Percentiles rank a stretch among this genome's conserved stretches.
Conservation (phyloP, 768 basidiomycete genomes). For the Lentinula guzmanii region DNA sequence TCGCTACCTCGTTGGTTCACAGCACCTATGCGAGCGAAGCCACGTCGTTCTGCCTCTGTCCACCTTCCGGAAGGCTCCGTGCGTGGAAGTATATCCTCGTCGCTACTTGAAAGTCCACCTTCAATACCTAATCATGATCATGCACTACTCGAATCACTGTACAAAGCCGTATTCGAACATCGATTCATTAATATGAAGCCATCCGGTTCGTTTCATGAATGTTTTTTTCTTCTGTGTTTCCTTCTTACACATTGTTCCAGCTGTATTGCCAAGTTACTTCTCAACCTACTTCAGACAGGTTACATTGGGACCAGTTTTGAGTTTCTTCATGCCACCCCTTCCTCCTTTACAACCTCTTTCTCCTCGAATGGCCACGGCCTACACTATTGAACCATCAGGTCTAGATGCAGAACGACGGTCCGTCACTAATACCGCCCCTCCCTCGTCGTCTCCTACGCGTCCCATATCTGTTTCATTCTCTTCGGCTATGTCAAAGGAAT, state of each 20-base stretch:
- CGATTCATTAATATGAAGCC: slow-evolving; percentile 70
- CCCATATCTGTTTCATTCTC: slow-evolving; percentile 49
- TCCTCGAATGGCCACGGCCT: slow-evolving; percentile 34
- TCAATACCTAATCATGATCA: slow-evolving; percentile 52
- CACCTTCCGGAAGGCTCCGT: slow-evolving; percentile 45
- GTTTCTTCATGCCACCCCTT: slow-evolving; percentile 66
- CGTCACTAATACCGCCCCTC: slow-evolving; percentile 28
- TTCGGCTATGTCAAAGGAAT: slow-evolving; percentile 33
- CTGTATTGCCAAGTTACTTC: slow-evolving; percentile 63
- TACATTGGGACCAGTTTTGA: slow-evolving; percentile 50
- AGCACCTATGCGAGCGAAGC: slow-evolving; percentile 51
- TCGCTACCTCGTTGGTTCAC: slow-evolving; percentile 75
- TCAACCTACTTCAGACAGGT: slow-evolving; percentile 68
- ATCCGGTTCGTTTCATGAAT: slow-evolving; percentile 40
- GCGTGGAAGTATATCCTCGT: slow-evolving; percentile 26
- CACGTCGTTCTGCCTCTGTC: slow-evolving; percentile 40
- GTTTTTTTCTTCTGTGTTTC: neutral
- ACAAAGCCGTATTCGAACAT: slow-evolving; percentile 59
- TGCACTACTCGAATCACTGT: slow-evolving; percentile 61
- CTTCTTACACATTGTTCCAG: slow-evolving; percentile 23
- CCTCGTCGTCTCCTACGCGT: slow-evolving; percentile 23
- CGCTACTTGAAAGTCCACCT: slow-evolving; percentile 22
- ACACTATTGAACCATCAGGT: slow-evolving; percentile 26
- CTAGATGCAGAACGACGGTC: slow-evolving; percentile 30
- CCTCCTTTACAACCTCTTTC: slow-evolving; percentile 56